A percentile compares a stretch with the other conserved stretches of the same genome.
phyloP scores from a whole-genome alignment of 148 eudicot species.

The Nepenthes gracilis region DNA sequence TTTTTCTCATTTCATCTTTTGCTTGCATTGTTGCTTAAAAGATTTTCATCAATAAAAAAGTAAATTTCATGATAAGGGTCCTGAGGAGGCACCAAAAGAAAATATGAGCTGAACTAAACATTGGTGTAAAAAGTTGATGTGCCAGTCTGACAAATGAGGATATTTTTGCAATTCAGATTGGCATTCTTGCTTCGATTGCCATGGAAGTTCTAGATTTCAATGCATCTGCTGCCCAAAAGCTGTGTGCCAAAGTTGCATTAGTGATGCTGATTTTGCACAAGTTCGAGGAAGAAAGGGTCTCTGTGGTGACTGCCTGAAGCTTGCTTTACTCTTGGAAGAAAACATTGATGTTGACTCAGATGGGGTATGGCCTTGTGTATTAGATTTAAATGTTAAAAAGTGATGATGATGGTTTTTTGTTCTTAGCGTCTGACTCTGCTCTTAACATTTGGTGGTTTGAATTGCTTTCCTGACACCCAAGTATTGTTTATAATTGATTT shows the following conservation, averaged over 20 bases:
- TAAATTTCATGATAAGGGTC: too few relatives aligned
- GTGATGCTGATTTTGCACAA: constrained; percentile 26
- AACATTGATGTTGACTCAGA: constrained; percentile 55
- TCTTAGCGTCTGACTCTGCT: not conserved
- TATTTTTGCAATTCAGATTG: constrained; percentile 23
- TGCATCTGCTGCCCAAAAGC: constrained; percentile 65
- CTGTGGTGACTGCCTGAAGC: constrained; percentile 66
- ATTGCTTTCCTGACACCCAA: too few relatives aligned
- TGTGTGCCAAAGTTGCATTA: constrained; percentile 51
- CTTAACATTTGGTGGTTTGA: not conserved
- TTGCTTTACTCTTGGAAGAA: constrained; percentile 75
- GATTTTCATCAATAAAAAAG: too few relatives aligned
- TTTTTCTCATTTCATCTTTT: too few relatives aligned
- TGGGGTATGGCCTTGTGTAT: constrained; percentile 34
- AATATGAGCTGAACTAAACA: too few relatives aligned
- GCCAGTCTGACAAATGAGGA: too few relatives aligned
- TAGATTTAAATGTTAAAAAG: not conserved
- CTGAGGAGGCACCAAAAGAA: too few relatives aligned
- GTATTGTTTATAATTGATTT: too few relatives aligned
- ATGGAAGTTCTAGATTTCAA: constrained; percentile 26
- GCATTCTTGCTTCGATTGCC: constrained; percentile 60
- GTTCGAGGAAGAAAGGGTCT: constrained; percentile 49
- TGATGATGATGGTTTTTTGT: not conserved
- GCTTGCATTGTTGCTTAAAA: too few relatives aligned
- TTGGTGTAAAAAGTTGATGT: too few relatives aligned